Evolutionary conservation across 2,329 filamentous ascomycete genomes (phyloP), one percentile per base, ranked within the genome.

Genomic region (Berkeleyomyces basicola): DNA sequence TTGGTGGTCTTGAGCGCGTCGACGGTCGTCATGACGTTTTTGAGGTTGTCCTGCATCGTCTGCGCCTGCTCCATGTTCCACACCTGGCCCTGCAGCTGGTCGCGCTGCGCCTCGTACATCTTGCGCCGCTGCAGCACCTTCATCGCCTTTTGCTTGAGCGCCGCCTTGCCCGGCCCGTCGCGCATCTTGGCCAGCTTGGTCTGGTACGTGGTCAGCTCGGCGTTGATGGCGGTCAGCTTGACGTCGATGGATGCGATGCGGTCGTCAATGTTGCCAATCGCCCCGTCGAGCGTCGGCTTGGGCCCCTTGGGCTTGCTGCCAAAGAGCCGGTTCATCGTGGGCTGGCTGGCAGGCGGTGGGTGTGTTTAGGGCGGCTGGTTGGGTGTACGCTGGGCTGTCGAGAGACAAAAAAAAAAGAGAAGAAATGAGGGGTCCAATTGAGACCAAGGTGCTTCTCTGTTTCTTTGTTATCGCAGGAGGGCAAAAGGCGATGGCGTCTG

Each of bases 41-140:
- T 93, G 61, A 99, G 82, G 71, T 97, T 97, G 76, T 97, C 92
- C 77, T 95, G 90, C 92, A 97, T 96, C 81, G 91, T 95, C 72
- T 88, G 87, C 2, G 92, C 91, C 75, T 96, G 91, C 76, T 97
- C 91, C 91, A 99, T 96, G 76, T 97, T 97, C 91, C 91, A 97
- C 31, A 89, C 89, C 76, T 99, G 93, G 67, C 86, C 82, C 75
- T 95, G 88, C 61, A 97, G 84, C 75, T 97, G 91, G 70, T 96
- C 90, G 67, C 92, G 89, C 75, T 96, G 90, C 3, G 83, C 80
- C 75, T 99, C 93, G 82, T 96, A 95, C 74, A 91, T 86, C 72
- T 95, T 96, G 68, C 92, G 87, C 64, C 90, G 87, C 76, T 96
- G 90, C 2, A 97, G 85, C 9, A 97, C 85, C 70, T 96, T 96